Conservation (phyloP, 768 basidiomycete species). For the Lactifluus subvellereus region DNA sequence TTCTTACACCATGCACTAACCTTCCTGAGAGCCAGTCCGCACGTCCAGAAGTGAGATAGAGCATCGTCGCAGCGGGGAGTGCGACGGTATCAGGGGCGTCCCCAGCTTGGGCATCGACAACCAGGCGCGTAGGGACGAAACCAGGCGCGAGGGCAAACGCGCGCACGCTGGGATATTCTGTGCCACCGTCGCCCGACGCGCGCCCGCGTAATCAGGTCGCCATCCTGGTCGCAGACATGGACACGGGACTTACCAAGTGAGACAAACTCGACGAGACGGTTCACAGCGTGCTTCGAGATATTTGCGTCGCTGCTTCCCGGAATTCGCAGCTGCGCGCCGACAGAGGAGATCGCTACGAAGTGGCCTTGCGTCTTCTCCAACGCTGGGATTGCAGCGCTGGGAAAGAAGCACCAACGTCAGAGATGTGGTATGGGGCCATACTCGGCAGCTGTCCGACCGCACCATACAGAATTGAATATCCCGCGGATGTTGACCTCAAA, state of each 20-base stretch:
- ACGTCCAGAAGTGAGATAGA: slow-evolving; percentile 8
- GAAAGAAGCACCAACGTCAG: neutral
- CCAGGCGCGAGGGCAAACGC: slow-evolving; percentile 8
- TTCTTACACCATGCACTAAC: neutral
- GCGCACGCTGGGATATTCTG: slow-evolving; percentile 7
- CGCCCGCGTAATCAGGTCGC: neutral
- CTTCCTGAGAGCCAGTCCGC: slow-evolving; percentile 16
- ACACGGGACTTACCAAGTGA: neutral
- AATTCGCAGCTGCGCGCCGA: neutral
- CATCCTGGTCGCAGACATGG: neutral
- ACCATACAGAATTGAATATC: slow-evolving; percentile 11
- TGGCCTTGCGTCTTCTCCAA: slow-evolving; percentile 1
- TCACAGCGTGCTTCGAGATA: slow-evolving; percentile 1
- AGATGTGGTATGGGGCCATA: no score
- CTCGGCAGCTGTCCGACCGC: neutral
- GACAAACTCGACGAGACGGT: slow-evolving; percentile 15
- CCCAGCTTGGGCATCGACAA: neutral
- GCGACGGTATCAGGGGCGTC: neutral
- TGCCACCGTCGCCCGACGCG: neutral
- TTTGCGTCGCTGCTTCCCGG: slow-evolving; percentile 8
- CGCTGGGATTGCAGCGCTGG: neutral
- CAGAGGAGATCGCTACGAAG: neutral
- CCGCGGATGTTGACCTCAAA: slow-evolving; percentile 15
- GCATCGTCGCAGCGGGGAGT: slow-evolving; percentile 4
- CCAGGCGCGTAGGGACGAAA: neutral